Conservation (phyloP, 441 rosid genomes). For the Mallotus japonicus region DNA sequence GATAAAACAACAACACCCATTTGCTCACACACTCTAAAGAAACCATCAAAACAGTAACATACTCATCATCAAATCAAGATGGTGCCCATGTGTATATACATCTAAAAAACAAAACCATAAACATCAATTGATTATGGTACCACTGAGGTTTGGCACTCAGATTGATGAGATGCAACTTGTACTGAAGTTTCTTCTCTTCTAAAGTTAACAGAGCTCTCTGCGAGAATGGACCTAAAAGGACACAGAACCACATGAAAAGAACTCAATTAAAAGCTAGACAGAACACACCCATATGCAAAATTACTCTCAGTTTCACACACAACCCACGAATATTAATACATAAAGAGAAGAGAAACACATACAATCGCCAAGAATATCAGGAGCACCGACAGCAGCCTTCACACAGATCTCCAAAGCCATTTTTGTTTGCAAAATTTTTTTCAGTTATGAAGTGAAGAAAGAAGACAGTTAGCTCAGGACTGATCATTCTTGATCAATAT, state of each 20-base stretch:
- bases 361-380: conserved; percentile 80
- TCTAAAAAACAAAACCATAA: background rate
- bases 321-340: conserved; percentile 17
- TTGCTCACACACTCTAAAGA: conserved; percentile 11
- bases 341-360: conserved; percentile 2
- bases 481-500: background rate
- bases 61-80: background rate
- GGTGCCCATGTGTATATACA: background rate
- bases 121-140: conserved; percentile 31
- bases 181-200: conserved; percentile 77
- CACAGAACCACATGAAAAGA: background rate
- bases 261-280: background rate
- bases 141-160: conserved; percentile 70
- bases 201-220: conserved; percentile 67
- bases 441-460: background rate
- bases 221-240: conserved; percentile 64
- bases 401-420: conserved; percentile 85
- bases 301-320: conserved; percentile 30
- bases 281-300: no score
- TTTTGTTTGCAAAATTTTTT: background rate
- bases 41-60: background rate
- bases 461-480: background rate
- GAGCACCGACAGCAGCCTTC: conserved; percentile 81
- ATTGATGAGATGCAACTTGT: conserved; percentile 57
- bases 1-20: conserved; percentile 6